Conservation (phyloP, 805 yeast species). For the Nadsonia fulvescens region DNA sequence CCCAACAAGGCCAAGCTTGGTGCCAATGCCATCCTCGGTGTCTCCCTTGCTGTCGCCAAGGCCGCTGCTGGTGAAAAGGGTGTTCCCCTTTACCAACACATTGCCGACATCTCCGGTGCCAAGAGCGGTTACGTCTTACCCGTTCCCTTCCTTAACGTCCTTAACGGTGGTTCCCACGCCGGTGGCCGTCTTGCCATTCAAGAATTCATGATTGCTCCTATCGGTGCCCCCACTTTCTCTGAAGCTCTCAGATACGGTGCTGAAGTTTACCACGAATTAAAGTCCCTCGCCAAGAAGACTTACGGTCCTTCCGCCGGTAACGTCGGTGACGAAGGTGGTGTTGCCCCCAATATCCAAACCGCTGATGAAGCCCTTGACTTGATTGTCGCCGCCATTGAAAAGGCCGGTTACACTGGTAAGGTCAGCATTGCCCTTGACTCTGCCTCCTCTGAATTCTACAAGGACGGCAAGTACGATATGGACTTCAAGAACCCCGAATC, state of each 20-base stretch:
- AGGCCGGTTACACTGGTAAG: slow-evolving; percentile 91
- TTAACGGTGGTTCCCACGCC: slow-evolving; percentile 99
- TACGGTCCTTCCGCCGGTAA: slow-evolving; percentile 98
- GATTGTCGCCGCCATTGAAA: slow-evolving; percentile 72
- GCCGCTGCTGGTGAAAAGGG: slow-evolving; percentile 96
- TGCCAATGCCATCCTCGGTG: slow-evolving; percentile 98
- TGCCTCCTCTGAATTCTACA: slow-evolving; percentile 95
- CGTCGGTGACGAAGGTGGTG: slow-evolving; percentile 99
- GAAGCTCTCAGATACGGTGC: slow-evolving; percentile 95
- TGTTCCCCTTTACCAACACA: slow-evolving; percentile 85
- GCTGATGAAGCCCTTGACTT: slow-evolving; percentile 96
- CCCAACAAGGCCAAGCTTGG: slow-evolving; percentile 94
- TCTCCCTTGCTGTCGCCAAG: slow-evolving; percentile 89
- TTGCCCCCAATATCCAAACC: slow-evolving; percentile 91
- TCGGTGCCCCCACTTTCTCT: slow-evolving; percentile 73
- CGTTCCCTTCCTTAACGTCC: slow-evolving; percentile 96
- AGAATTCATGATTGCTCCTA: slow-evolving; percentile 98
- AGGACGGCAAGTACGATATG: slow-evolving; percentile 91
- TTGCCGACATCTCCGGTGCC: slow-evolving; percentile 64
- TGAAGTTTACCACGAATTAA: slow-evolving; percentile 95
- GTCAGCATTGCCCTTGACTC: slow-evolving; percentile 86
- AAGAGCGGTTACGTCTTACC: slow-evolving; percentile 82
- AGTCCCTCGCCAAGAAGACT: slow-evolving; percentile 78
- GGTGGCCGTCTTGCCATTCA: slow-evolving; percentile 99
- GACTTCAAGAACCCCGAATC: slow-evolving; percentile 97